phyloP scores from a whole-genome alignment of 2,329 filamentous ascomycete species.

The Diplodia intermedia region DNA sequence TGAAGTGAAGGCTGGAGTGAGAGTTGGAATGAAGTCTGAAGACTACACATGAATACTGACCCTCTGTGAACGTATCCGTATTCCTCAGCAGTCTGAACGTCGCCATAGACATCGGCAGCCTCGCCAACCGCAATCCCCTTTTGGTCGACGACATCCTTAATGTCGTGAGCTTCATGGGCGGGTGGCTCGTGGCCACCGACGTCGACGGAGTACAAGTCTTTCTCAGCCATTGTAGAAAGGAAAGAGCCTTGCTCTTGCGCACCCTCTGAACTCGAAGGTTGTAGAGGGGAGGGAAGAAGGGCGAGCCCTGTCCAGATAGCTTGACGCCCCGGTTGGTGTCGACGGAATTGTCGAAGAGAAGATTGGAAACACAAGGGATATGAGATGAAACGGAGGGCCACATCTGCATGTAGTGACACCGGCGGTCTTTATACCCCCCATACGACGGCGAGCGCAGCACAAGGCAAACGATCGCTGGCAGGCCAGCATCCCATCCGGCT shows the following conservation, averaged over 20 bases:
- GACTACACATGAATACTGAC: slow-evolving; percentile 40
- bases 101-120: slow-evolving; percentile 61
- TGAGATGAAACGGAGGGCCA: not conserved
- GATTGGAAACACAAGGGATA: not conserved
- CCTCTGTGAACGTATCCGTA: slow-evolving; percentile 60
- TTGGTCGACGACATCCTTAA: slow-evolving; percentile 39
- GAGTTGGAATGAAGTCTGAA: not conserved
- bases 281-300: not conserved
- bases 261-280: not conserved
- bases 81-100: slow-evolving; percentile 58
- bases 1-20: not conserved
- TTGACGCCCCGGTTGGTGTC: not conserved
- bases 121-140: slow-evolving; percentile 49
- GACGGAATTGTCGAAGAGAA: not conserved
- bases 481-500: slow-evolving; percentile 6
- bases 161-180: slow-evolving; percentile 30
- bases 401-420: not conserved
- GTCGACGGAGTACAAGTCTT: slow-evolving; percentile 21
- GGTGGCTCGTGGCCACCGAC: slow-evolving; percentile 6
- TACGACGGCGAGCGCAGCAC: not conserved
- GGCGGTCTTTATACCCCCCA: slow-evolving; percentile 21
- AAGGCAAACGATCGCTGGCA: not conserved
- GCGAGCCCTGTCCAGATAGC: slow-evolving; percentile 11
- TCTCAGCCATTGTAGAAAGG: slow-evolving; percentile 18
- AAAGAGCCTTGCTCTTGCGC: not conserved